Percentiles rank a stretch among this genome's conserved stretches.
phyloP scores from a whole-genome alignment of 192 early-diverging fungal species.

The Phlyctochytrium planicorne region DNA sequence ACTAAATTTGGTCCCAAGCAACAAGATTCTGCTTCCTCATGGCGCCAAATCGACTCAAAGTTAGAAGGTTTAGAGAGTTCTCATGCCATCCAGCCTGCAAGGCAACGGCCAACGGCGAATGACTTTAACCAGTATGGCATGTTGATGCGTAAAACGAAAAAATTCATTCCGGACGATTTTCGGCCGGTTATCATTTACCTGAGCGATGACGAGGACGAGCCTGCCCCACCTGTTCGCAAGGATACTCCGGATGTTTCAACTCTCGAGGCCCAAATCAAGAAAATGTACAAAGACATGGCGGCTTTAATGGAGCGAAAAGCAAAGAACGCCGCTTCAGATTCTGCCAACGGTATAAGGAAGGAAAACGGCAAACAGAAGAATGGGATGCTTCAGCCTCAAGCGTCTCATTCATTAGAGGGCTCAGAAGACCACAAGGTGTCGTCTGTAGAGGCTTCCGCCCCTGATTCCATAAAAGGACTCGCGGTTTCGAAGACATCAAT shows the following conservation, averaged over 20 bases:
- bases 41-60: too few relatives aligned
- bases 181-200: background rate
- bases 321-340: background rate
- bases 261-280: background rate
- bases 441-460: background rate
- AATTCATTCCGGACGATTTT: background rate
- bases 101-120: background rate
- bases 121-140: background rate
- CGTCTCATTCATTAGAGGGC: background rate
- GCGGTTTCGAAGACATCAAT: background rate
- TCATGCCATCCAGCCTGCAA: background rate
- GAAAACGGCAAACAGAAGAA: background rate
- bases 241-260: background rate
- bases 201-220: background rate
- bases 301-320: background rate
- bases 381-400: background rate
- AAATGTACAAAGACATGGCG: too few relatives aligned
- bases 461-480: background rate
- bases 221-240: background rate
- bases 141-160: background rate
- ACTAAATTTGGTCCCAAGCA: too few relatives aligned
- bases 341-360: too few relatives aligned
- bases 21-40: too few relatives aligned
- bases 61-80: too few relatives aligned
- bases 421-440: background rate